Evolutionary conservation across 306 rosid species (phyloP), one percentile per base, ranked within the genome.

Genomic region (Trifolium repens): DNA sequence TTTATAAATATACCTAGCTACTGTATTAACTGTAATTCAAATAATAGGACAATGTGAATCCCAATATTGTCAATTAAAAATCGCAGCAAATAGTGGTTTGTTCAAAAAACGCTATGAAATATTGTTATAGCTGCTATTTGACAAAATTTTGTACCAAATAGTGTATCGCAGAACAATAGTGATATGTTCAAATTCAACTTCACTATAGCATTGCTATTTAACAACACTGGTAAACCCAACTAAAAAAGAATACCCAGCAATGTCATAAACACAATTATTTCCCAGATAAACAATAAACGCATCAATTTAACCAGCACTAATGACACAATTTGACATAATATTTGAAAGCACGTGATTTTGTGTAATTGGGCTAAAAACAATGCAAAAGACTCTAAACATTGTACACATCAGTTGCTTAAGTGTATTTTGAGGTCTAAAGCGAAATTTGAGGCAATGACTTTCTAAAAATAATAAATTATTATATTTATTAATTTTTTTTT

Each of bases 261-360:
- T 61, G 58, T 47, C 57, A 55, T 55, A 52, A 72, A 73, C 27
- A 17, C 22, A 75, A 55, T 15, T 39, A 70, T 46, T 83, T 46
- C 58, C 55, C 7, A 24, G 62, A 67, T 46, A 22, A 59, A 26
- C 50, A 53, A 50, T 53, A 67, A 42, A 30, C 4, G 17, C 26
- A 58, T 68, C 42, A 60, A 61, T 27, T 77, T 55, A 73, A 69
- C 40, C 57, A 60, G 64, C 47, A 15, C 40, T 34, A 34, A 35
- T 61, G 73, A 63, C 65, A 49, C 27, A 69, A 42, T 42, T 32
- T 12, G 12, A 43, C 53, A 10, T 26, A 26, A 10, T 61, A 52
- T 61, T 26, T 50, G 19, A 60, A 40, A 69, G 61, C 59, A 59
- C 3, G 7, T 2, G 8, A 2, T 67, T 22, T 57, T 68, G 37